A percentile compares a stretch with the other conserved stretches of the same genome.
These are phyloP conservation scores for Elaphomyces granulatus DNA, from an alignment of 495 filamentous ascomycete genomes.

Conservation along the genomic window DNA sequence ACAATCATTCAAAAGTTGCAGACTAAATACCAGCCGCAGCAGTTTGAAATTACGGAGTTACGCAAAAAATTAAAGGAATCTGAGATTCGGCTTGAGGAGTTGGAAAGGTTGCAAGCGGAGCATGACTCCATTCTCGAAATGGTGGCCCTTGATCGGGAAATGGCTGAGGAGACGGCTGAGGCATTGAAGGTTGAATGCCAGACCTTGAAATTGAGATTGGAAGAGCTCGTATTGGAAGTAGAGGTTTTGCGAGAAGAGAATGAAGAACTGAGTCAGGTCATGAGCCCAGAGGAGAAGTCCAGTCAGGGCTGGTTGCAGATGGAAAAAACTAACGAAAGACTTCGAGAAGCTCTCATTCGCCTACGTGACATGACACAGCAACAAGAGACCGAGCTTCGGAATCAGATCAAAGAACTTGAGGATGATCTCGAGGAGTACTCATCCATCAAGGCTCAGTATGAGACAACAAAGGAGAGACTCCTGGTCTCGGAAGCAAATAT, in stretches of 20 bases:
- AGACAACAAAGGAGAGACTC: conserved; percentile 54
- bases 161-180: conserved; percentile 90
- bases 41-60: conserved; percentile 64
- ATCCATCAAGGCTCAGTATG: conserved; percentile 54
- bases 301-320: conserved; percentile 83
- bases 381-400: conserved; percentile 63
- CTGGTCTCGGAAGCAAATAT: conserved; percentile 58
- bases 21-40: conserved; percentile 74
- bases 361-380: conserved; percentile 78
- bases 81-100: conserved; percentile 47
- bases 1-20: conserved; percentile 83
- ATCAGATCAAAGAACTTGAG: conserved; percentile 64
- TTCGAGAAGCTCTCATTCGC: conserved; percentile 73
- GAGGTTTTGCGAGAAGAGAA: conserved; percentile 84
- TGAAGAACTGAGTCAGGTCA: conserved; percentile 61
- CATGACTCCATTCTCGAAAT: conserved; percentile 77
- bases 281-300: conserved; percentile 74
- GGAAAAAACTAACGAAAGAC: conserved; percentile 74
- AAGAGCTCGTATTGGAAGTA: conserved; percentile 78
- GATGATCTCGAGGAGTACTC: conserved; percentile 62
- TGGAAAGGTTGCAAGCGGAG: conserved; percentile 64
- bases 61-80: conserved; percentile 64
- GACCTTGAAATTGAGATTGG: conserved; percentile 52
- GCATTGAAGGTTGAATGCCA: conserved; percentile 67
- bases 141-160: conserved; percentile 78